phyloP scores from a whole-genome alignment of 371 early-diverging fungal genomes.

The Lichtheimia corymbifera region DNA sequence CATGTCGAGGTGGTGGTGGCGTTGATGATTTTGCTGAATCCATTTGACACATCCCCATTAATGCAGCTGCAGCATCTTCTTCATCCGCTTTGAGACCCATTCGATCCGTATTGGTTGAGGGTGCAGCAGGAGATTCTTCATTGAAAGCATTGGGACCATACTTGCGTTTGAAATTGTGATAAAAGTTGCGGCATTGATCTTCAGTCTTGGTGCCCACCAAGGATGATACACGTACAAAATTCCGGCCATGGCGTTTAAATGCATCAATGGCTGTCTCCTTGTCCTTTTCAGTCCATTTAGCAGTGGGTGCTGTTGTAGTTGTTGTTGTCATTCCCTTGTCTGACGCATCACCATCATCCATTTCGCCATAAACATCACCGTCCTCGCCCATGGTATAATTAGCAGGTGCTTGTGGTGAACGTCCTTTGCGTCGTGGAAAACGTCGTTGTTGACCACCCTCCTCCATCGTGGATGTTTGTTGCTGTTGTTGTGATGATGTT shows the following conservation, averaged over 20 bases:
- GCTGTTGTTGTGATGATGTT: background rate
- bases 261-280: slow-evolving; percentile 75
- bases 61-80: slow-evolving; percentile 54
- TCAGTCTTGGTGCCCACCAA: slow-evolving; percentile 78
- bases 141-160: slow-evolving; percentile 65
- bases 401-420: slow-evolving; percentile 26
- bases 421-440: slow-evolving; percentile 24
- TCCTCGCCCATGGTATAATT: background rate
- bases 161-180: slow-evolving; percentile 73
- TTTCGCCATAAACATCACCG: background rate
- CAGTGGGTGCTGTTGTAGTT: slow-evolving; percentile 25
- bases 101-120: slow-evolving; percentile 2
- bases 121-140: slow-evolving; percentile 33
- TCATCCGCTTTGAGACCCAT: slow-evolving; percentile 49
- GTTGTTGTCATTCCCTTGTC: slow-evolving; percentile 14
- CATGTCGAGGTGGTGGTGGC: slow-evolving; percentile 12
- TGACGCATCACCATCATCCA: slow-evolving; percentile 30
- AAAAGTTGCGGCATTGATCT: slow-evolving; percentile 81
- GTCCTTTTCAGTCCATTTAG: slow-evolving; percentile 77
- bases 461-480: background rate
- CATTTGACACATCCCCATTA: slow-evolving; percentile 53
- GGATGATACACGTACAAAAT: slow-evolving; percentile 71
- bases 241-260: slow-evolving; percentile 70
- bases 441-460: slow-evolving; percentile 15
- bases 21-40: slow-evolving; percentile 17